Conservation (phyloP, 2,329 filamentous ascomycete genomes). For the Aspergillus hiratsukae region DNA sequence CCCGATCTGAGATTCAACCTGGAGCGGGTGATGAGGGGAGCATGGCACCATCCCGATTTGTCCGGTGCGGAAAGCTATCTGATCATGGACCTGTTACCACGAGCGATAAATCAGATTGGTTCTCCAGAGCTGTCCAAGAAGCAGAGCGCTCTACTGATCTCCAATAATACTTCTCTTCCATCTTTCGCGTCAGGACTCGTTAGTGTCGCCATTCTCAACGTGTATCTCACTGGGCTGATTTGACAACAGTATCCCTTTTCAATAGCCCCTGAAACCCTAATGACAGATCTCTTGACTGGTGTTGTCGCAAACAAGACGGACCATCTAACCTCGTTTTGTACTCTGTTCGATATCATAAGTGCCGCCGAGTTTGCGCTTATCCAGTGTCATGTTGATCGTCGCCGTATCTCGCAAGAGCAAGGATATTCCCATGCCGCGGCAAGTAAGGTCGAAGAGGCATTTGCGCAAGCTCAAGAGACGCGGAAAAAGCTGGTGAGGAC, state of each 20-base stretch:
- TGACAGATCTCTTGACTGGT: conserved; percentile 16
- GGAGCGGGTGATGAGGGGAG: conserved; percentile 27
- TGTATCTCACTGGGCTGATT: conserved; percentile 5
- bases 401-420: conserved; percentile 19
- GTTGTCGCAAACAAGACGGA: conserved; percentile 17
- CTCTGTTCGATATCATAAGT: conserved; percentile 32
- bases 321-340: conserved; percentile 29
- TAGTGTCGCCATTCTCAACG: conserved; percentile 4
- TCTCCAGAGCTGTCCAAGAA: conserved; percentile 8
- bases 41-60: conserved; percentile 31
- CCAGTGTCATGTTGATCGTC: conserved; percentile 33
- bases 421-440: conserved; percentile 12
- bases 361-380: conserved; percentile 31
- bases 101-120: conserved; percentile 24
- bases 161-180: conserved; percentile 21
- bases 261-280: conserved; percentile 21
- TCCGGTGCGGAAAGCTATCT: conserved; percentile 29
- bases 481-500: conserved; percentile 18
- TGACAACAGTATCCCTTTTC: conserved; percentile 28
- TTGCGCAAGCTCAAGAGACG: conserved; percentile 13
- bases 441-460: conserved; percentile 15
- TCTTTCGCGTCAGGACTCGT: conserved; percentile 28
- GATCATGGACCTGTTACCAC: conserved; percentile 27
- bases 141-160: conserved; percentile 6
- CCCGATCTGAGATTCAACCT: conserved; percentile 26